Evolutionary conservation across 768 basidiomycete genomes (phyloP).

Genomic region (Boletus pseudopeckii): DNA sequence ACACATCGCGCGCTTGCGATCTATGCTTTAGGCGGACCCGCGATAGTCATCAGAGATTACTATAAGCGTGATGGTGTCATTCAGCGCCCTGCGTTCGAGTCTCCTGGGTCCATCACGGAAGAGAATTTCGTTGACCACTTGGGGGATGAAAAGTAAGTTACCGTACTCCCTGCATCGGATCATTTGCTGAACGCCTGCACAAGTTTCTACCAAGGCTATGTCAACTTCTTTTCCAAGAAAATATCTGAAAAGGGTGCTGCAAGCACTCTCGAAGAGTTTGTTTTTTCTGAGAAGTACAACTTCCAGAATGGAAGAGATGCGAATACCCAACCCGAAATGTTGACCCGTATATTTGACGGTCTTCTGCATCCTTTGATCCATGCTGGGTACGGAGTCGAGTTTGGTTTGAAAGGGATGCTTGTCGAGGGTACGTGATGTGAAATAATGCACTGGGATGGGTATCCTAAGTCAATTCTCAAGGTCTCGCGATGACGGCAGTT

Average conservation of each 20-base stretch:
- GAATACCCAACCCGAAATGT: slow-evolving; percentile 45
- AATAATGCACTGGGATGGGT: not conserved
- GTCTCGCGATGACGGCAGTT: slow-evolving; percentile 25
- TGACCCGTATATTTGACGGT: slow-evolving; percentile 45
- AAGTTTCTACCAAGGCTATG: slow-evolving; percentile 29
- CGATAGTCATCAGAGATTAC: slow-evolving; percentile 21
- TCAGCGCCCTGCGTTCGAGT: slow-evolving; percentile 24
- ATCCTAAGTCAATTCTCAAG: slow-evolving; percentile 1
- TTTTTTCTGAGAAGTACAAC: slow-evolving; percentile 32
- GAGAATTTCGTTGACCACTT: slow-evolving; percentile 25
- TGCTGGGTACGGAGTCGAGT: slow-evolving; percentile 58
- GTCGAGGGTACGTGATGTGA: slow-evolving; percentile 48
- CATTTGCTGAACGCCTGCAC: not conserved
- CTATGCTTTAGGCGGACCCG: slow-evolving; percentile 27
- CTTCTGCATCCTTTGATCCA: slow-evolving; percentile 65
- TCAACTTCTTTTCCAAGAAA: slow-evolving; percentile 23
- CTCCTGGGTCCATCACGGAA: slow-evolving; percentile 24
- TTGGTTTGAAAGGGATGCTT: slow-evolving; percentile 56
- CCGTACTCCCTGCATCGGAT: not conserved
- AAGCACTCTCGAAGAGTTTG: slow-evolving; percentile 23
- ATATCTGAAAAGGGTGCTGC: slow-evolving; percentile 17
- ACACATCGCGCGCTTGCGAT: slow-evolving; percentile 30
- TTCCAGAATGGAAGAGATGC: slow-evolving; percentile 12
- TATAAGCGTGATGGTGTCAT: slow-evolving; percentile 19
- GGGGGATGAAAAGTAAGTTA: slow-evolving; percentile 24